Percentiles rank a stretch among this genome's conserved stretches.
Evolutionary conservation across 2,329 filamentous ascomycete genomes (phyloP).

Genomic region (Rachicladosporium sp.): DNA sequence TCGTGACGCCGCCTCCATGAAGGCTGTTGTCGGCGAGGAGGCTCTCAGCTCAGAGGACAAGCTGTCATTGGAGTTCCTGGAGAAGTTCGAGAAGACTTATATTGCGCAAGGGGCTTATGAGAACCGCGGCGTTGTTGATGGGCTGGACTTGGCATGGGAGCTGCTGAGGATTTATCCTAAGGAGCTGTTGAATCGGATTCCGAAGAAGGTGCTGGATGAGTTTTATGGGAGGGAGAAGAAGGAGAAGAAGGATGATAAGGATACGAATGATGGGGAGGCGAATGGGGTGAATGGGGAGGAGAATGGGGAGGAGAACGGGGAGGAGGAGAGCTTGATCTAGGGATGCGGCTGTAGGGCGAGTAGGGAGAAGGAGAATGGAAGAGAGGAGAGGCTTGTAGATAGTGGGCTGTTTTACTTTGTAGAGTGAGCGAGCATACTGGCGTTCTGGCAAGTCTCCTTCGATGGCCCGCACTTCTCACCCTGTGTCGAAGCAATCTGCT

Average conservation of each 20-base stretch:
- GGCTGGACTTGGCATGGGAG: constrained; percentile 91
- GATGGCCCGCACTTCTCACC: too few species aligned
- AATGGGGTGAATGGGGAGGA: constrained; percentile 18
- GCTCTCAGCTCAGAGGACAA: constrained; percentile 93
- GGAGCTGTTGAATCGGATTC: constrained; percentile 81
- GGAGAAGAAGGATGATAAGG: constrained; percentile 30
- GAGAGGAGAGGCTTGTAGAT: too few species aligned
- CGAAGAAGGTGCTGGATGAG: constrained; percentile 41
- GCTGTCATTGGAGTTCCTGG: constrained; percentile 91
- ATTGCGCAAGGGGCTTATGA: constrained; percentile 90
- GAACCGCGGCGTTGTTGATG: constrained; percentile 81
- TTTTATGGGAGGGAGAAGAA: constrained; percentile 36
- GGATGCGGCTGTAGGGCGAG: too few species aligned
- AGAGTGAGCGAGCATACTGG: too few species aligned
- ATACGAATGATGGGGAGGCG: constrained; percentile 30
- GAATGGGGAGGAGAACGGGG: constrained; percentile 10
- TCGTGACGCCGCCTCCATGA: constrained; percentile 96
- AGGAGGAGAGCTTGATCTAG: constrained; percentile 7
- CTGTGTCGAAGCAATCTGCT: too few species aligned
- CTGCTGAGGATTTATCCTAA: constrained; percentile 94
- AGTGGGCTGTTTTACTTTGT: too few species aligned
- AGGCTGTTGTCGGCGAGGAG: constrained; percentile 97
- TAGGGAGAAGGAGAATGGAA: too few species aligned
- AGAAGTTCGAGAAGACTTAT: constrained; percentile 95
- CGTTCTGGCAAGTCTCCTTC: too few species aligned